Percentiles rank a stretch among this genome's conserved stretches.
Conservation (phyloP, 75 land plant species). For the Cunninghamia lanceolata region DNA sequence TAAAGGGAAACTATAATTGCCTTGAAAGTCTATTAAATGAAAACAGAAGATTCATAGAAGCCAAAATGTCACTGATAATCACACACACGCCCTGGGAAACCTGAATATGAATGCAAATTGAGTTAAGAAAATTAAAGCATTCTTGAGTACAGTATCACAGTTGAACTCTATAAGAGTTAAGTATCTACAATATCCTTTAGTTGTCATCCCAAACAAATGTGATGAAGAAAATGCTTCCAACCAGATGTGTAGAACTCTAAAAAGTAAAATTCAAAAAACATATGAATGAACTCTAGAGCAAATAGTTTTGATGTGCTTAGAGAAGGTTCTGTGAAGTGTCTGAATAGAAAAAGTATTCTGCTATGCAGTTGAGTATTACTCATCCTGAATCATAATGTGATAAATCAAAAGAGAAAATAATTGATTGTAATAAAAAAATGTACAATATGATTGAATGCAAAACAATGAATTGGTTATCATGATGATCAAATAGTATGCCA, state of each 20-base stretch:
- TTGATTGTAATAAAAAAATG: not conserved
- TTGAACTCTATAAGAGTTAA: not conserved
- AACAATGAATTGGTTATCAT: not conserved
- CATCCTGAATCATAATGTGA: not conserved
- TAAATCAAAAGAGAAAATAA: not conserved
- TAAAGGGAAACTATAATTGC: not conserved
- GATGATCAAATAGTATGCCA: not conserved
- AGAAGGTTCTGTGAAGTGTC: not conserved
- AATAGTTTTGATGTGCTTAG: not conserved
- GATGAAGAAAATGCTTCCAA: not conserved
- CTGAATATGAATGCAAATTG: not conserved
- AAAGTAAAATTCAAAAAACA: not conserved
- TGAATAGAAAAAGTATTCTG: not conserved
- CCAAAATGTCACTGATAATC: not conserved
- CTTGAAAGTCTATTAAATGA: not conserved
- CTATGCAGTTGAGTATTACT: not conserved
- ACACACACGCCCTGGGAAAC: not conserved
- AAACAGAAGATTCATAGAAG: not conserved
- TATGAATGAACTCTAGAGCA: conserved; percentile 1
- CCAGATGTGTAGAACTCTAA: not conserved
- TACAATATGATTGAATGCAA: not conserved
- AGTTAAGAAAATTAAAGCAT: not conserved
- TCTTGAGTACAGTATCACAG: not conserved
- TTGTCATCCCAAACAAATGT: not conserved
- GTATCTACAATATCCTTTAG: not conserved